Conservation (phyloP, 441 rosid genomes). For the Rhodomyrtus psidioides region DNA sequence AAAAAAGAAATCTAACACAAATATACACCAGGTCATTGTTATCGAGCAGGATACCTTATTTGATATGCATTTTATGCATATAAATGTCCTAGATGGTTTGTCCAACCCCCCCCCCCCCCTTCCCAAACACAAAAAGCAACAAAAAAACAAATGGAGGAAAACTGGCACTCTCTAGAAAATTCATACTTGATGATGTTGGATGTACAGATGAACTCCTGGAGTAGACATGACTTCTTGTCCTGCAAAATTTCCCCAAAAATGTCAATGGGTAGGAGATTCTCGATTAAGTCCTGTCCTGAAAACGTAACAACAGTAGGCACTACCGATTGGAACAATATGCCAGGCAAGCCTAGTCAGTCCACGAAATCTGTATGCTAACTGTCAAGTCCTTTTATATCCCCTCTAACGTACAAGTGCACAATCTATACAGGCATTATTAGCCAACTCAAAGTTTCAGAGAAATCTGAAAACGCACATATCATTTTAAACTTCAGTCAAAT, state of each 20-base stretch:
- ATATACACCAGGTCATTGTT: not conserved
- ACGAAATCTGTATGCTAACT: not conserved
- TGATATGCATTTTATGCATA: not conserved
- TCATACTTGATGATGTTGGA: conserved; percentile 56
- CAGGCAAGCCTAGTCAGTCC: not conserved
- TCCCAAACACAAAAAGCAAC: not conserved
- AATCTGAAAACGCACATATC: not conserved
- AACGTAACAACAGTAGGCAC: not conserved
- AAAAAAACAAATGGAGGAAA: not conserved
- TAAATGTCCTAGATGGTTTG: not conserved
- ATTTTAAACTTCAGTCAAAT: not conserved
- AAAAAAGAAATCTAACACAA: not conserved
- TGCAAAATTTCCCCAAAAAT: conserved; percentile 7
- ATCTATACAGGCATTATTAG: not conserved
- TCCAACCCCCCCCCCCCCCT: not conserved
- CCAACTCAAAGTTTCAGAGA: not conserved
- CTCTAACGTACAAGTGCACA: not conserved
- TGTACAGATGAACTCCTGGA: conserved; percentile 54
- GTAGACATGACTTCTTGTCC: conserved; percentile 27
- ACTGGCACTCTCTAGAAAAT: not conserved
- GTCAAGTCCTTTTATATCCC: not conserved
- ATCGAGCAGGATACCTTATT: not conserved
- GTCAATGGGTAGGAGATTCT: conserved; percentile 11
- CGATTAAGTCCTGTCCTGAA: conserved; percentile 20
- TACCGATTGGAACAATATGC: not conserved